A percentile compares a stretch with the other conserved stretches of the same genome.
Evolutionary conservation across 2,329 filamentous ascomycete species (phyloP).

Genomic region (Gliomastix tumulicola): DNA sequence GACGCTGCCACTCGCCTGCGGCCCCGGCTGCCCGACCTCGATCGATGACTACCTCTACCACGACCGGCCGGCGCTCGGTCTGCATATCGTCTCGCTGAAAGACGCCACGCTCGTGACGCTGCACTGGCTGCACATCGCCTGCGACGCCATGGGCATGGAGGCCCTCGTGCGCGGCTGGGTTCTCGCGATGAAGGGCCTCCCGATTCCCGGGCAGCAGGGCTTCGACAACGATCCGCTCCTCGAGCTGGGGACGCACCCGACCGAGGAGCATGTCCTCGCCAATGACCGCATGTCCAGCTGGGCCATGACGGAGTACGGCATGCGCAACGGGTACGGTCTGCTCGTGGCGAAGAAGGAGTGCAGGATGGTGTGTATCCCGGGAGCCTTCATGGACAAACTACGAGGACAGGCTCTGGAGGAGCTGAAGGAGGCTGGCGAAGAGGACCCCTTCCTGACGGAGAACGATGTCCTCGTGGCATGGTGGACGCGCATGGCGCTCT

Average conservation of each 20-base stretch:
- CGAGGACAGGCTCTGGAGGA: conserved; percentile 16
- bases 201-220: conserved; percentile 16
- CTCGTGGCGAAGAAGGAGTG: conserved; percentile 16
- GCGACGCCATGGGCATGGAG: conserved; percentile 29
- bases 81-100: conserved; percentile 32
- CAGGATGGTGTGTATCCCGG: conserved; percentile 26
- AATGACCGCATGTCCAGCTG: conserved; percentile 9
- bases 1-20: conserved; percentile 11
- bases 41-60: conserved; percentile 25
- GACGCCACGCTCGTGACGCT: conserved; percentile 32
- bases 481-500: conserved; percentile 17
- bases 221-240: conserved; percentile 18
- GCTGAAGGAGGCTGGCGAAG: conserved; percentile 6
- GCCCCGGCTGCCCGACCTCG: conserved; percentile 11
- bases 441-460: conserved; percentile 22
- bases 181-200: conserved; percentile 21
- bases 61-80: conserved; percentile 29
- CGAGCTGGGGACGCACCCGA: conserved; percentile 10
- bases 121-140: conserved; percentile 29
- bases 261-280: conserved; percentile 12
- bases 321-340: conserved; percentile 15
- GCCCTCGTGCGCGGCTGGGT: conserved; percentile 30
- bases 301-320: conserved; percentile 12
- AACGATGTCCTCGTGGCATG: conserved; percentile 29
- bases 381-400: conserved; percentile 12